These are phyloP conservation scores for Wickerhamomyces alni DNA, from an alignment of 805 yeast species.

Conservation along the genomic window DNA sequence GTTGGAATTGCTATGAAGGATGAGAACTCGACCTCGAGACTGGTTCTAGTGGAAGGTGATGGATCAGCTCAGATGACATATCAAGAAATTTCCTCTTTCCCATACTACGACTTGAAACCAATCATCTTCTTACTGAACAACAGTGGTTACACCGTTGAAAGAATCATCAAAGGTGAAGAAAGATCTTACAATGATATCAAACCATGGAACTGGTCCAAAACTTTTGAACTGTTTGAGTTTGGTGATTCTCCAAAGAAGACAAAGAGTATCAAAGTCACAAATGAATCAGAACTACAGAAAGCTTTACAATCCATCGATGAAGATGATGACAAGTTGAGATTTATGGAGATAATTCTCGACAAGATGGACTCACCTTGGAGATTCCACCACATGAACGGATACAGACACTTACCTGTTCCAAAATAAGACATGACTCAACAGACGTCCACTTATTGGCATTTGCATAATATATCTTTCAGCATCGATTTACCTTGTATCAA, in stretches of 20 bases:
- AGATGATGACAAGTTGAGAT: slow-evolving; percentile 30
- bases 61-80: slow-evolving; percentile 94
- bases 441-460: no score
- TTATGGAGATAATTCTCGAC: slow-evolving; percentile 57
- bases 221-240: slow-evolving; percentile 49
- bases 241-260: slow-evolving; percentile 35
- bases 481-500: no score
- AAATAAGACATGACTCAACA: no score
- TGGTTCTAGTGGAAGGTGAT: slow-evolving; percentile 79
- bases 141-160: slow-evolving; percentile 85
- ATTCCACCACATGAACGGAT: slow-evolving; percentile 37
- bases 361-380: slow-evolving; percentile 62
- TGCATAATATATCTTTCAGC: no score
- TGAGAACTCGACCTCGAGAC: slow-evolving; percentile 41
- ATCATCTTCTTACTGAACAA: slow-evolving; percentile 75
- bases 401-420: slow-evolving; percentile 20
- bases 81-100: slow-evolving; percentile 69
- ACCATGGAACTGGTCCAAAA: slow-evolving; percentile 78
- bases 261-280: slow-evolving; percentile 28
- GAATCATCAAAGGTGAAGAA: slow-evolving; percentile 74
- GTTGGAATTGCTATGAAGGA: slow-evolving; percentile 69
- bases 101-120: slow-evolving; percentile 56
- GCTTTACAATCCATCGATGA: slow-evolving; percentile 29
- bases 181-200: slow-evolving; percentile 78
- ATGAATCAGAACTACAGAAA: slow-evolving; percentile 32